These are phyloP conservation scores for Hippophae gyantsensis DNA, from an alignment of 306 rosid genomes.

Conservation along the genomic window DNA sequence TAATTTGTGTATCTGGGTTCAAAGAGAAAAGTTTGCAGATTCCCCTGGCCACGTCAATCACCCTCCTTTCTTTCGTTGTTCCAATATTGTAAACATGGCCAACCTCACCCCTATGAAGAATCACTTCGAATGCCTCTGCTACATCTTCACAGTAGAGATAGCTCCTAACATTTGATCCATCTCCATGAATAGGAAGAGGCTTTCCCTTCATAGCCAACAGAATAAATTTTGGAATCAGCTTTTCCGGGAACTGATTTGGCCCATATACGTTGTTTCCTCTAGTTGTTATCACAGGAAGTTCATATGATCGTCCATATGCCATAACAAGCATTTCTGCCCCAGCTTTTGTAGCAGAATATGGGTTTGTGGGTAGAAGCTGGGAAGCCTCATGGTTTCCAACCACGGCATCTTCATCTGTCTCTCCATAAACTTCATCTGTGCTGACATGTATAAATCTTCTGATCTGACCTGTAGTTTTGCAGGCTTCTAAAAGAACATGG, in stretches of 20 bases:
- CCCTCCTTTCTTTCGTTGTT: constrained; percentile 79
- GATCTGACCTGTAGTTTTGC: constrained; percentile 87
- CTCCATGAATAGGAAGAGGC: constrained; percentile 87
- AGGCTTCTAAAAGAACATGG: constrained; percentile 83
- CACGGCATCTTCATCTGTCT: constrained; percentile 86
- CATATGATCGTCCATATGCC: constrained; percentile 90
- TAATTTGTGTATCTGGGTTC: constrained; percentile 53
- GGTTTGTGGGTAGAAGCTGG: constrained; percentile 86
- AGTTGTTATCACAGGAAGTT: constrained; percentile 80
- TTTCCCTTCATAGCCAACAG: constrained; percentile 83
- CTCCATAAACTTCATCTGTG: constrained; percentile 94
- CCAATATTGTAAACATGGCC: constrained; percentile 92
- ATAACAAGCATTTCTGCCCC: constrained; percentile 96
- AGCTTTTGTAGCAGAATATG: constrained; percentile 88
- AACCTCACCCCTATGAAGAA: constrained; percentile 91
- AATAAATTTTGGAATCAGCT: constrained; percentile 81
- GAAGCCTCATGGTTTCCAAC: constrained; percentile 93
- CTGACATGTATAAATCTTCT: constrained; percentile 90
- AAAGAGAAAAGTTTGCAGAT: constrained; percentile 59
- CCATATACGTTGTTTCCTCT: constrained; percentile 92
- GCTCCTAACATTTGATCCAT: constrained; percentile 89
- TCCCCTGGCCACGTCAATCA: constrained; percentile 78
- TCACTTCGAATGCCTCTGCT: constrained; percentile 86
- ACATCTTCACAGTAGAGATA: constrained; percentile 86
- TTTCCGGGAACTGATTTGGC: constrained; percentile 86